phyloP scores from a whole-genome alignment of 805 yeast genomes.

The Saccharomyces eubayanus region DNA sequence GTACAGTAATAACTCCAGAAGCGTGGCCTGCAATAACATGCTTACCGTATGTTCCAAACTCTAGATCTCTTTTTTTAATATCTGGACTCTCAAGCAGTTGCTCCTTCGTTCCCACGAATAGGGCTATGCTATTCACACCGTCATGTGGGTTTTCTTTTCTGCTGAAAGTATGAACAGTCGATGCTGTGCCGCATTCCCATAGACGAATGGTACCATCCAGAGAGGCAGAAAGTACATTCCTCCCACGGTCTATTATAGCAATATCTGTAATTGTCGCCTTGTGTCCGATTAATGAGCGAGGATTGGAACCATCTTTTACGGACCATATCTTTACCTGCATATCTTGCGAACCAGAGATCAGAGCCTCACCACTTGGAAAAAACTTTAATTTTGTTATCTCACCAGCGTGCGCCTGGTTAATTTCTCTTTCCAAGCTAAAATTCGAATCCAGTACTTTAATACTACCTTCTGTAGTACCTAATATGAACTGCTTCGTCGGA shows the following conservation, averaged over 20 bases:
- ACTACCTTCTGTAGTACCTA: slow-evolving; percentile 33
- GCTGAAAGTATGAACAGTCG: slow-evolving; percentile 34
- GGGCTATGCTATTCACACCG: slow-evolving; percentile 28
- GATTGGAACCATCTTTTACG: slow-evolving; percentile 37
- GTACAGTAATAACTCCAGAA: slow-evolving; percentile 33
- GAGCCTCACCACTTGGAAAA: slow-evolving; percentile 60
- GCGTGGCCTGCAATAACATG: slow-evolving; percentile 37
- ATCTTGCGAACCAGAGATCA: slow-evolving; percentile 53
- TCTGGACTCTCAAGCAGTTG: neutral
- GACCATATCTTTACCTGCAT: slow-evolving; percentile 57
- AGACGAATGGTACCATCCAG: slow-evolving; percentile 47
- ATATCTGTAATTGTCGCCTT: slow-evolving; percentile 40
- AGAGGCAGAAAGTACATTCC: slow-evolving; percentile 53
- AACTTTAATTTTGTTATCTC: slow-evolving; percentile 39
- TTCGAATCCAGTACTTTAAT: slow-evolving; percentile 18
- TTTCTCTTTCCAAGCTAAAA: slow-evolving; percentile 9
- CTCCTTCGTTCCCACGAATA: slow-evolving; percentile 2
- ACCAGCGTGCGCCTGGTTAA: slow-evolving; percentile 41
- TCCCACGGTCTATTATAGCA: slow-evolving; percentile 51
- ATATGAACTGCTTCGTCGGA: slow-evolving; percentile 18
- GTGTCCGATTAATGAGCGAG: slow-evolving; percentile 47
- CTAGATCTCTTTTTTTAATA: slow-evolving; percentile 28
- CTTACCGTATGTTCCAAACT: slow-evolving; percentile 44
- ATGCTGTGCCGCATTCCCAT: slow-evolving; percentile 65
- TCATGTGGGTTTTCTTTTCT: slow-evolving; percentile 32